Evolutionary conservation across 2,329 filamentous ascomycete species (phyloP), one percentile per base, ranked within the genome.

Genomic region (Trichoderma cornu-damae): DNA sequence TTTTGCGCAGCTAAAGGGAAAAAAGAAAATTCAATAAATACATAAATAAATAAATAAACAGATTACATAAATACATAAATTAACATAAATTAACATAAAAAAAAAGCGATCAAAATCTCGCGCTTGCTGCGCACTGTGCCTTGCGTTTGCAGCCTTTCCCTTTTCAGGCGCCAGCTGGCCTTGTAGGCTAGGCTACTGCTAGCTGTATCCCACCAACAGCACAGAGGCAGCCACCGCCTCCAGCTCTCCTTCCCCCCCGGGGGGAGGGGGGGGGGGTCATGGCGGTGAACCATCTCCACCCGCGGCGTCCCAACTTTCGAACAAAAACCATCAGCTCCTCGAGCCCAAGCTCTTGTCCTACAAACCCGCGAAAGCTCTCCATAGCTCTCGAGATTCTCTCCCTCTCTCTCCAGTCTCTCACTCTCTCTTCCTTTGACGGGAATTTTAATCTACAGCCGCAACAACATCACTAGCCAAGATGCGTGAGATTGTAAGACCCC

Each of bases 401-500:
- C 43, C 38, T 59, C 38, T 44, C 52, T 35, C 46, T 32, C 44
- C 37, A 14, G 35, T 44, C 59, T 63, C 60, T 59, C 9, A 44
- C 28, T 62, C 58, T 48, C 57, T 61, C 53, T 30, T 12, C 16
- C 9, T n/a, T 26, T n/a, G 8, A 60, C 62, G 42, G 26, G 42
- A 46, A 26, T 46, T 46, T n/a, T 44, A 46, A 64, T 61, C 64
- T 63, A 60, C 64, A 55, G 65, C 61, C 59, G 64, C 64, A 59
- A 65, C 57, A 62, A 26, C 50, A 43, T 38, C 60, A 60, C 64
- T 62, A 67, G 66, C 70, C 75, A 84, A 73, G 66, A 86, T 86
- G 83, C 83, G 83, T 80, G 83, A 86, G 76, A 86, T 86, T 76
- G 84, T 87, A 77, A 75, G 82, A 84, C 42, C 47, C 50, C 50